Percentiles rank a stretch among this genome's conserved stretches.
These are phyloP conservation scores for Phytophthora brassicae DNA, from an alignment of 352 stramenopile species.

Conservation along the genomic window DNA sequence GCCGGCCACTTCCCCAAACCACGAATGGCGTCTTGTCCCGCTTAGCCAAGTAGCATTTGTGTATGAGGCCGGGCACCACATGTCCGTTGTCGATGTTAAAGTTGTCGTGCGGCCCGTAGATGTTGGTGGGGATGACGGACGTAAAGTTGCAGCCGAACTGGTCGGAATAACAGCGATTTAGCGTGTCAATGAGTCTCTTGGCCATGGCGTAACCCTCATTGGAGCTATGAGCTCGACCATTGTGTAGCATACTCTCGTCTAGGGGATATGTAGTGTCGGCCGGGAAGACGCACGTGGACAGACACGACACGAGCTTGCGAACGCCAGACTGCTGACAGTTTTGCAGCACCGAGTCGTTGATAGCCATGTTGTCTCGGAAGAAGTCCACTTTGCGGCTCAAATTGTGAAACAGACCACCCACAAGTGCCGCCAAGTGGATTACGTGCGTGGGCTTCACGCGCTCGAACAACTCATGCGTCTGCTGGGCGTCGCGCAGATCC, in stretches of 20 bases:
- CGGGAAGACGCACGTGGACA: constrained; percentile 99
- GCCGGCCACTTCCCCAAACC: constrained; percentile 95
- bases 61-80: constrained; percentile 97
- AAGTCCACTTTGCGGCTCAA: constrained; percentile 95
- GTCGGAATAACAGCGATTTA: constrained; percentile 96
- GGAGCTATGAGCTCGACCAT: constrained; percentile 74
- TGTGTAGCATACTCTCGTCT: constrained; percentile 97
- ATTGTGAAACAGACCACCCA: constrained; percentile 89
- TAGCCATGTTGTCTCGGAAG: constrained; percentile 98
- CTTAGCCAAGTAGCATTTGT: constrained; percentile 98
- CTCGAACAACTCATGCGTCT: constrained; percentile 93
- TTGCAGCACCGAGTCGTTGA: constrained; percentile 99
- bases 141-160: constrained; percentile 98
- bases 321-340: constrained; percentile 87
- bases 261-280: constrained; percentile 98
- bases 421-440: constrained; percentile 97
- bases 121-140: constrained; percentile 99
- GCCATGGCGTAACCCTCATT: constrained; percentile 96
- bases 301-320: constrained; percentile 97
- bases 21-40: constrained; percentile 84
- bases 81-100: constrained; percentile 97
- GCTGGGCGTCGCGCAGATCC: constrained; percentile 86
- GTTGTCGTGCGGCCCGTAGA: constrained; percentile 99
- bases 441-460: constrained; percentile 95
- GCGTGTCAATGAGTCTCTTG: constrained; percentile 98